phyloP scores from a whole-genome alignment of 805 yeast genomes.

The Zygotorulaspora sp. region DNA sequence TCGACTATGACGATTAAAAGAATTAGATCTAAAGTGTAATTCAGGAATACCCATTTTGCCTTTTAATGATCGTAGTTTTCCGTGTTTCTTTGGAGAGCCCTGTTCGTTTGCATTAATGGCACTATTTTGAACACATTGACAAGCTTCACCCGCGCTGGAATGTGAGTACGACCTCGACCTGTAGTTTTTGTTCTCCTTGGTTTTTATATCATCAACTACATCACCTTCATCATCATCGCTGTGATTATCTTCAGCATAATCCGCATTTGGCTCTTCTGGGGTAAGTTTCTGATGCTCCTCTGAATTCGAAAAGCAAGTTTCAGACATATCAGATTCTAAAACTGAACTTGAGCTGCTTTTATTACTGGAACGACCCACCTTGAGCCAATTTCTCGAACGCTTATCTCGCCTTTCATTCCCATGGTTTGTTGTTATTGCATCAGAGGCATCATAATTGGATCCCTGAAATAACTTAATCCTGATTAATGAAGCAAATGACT shows the following conservation, averaged over 20 bases:
- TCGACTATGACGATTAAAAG: constrained; percentile 7
- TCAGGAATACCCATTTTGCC: constrained; percentile 25
- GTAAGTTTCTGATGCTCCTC: too few species aligned
- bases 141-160: background rate
- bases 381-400: constrained; percentile 11
- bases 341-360: constrained; percentile 1
- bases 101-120: background rate
- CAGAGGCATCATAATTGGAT: background rate
- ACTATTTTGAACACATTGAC: background rate
- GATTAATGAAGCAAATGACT: constrained; percentile 23
- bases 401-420: constrained; percentile 5
- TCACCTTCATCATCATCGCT: background rate
- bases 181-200: background rate
- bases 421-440: background rate
- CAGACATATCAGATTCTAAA: background rate
- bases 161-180: background rate
- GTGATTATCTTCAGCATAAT: background rate
- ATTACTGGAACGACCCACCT: constrained; percentile 1
- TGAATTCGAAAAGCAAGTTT: too few species aligned
- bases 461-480: constrained; percentile 23
- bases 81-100: constrained; percentile 8
- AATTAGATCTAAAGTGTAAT: constrained; percentile 13
- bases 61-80: constrained; percentile 22
- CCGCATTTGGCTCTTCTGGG: background rate
- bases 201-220: background rate